Base-by-base conservation (phyloP, 345 rosid species). In the Erucastrum elatum region DNA sequence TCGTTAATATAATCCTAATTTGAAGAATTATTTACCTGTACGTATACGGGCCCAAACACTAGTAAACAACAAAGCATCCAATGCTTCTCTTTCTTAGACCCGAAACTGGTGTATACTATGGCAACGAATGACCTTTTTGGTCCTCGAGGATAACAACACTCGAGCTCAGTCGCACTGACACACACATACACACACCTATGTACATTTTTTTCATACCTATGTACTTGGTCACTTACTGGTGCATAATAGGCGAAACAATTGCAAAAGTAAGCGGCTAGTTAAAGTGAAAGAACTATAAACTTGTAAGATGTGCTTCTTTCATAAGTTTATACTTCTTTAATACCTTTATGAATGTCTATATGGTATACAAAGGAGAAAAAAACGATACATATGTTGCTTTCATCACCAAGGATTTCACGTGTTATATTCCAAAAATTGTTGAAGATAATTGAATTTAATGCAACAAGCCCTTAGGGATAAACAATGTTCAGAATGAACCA, bases 1-100 rank as follows among this genome's bases (percentile, higher is more conserved):
- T 21, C 21, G 21, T 21, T 21, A 21, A 21, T 21, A 21, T 21
- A 21, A 21, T 21, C 21, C 21, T 21, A 21, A 21, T 21, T 21
- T 21, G 21, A 21, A 21, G 21, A 21, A 21, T 21, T 21, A 21
- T 21, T 21, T 21, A 21, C 21, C 21, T 21, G 21, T 21, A 21
- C 21, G 21, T 21, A 21, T 21, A 21, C 21, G 21, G 21, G 21
- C 21, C 21, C 21, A 21, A 21, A 21, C 21, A 21, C 21, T 21
- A 21, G 21, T 21, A 9, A 78, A 72, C 25, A 46, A 29, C 16
- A 58, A 74, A 74, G 59, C 66, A 79, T 79, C 68, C 82, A 72
- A 78, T 44, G 77, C 37, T 65, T 37, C 13, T 77, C 49, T 64
- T 77, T 64, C 71, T 64, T 15, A 65, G 29, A 16, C 51, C 66